phyloP scores from a whole-genome alignment of 805 yeast genomes.

The Geotrichum ghanense region DNA sequence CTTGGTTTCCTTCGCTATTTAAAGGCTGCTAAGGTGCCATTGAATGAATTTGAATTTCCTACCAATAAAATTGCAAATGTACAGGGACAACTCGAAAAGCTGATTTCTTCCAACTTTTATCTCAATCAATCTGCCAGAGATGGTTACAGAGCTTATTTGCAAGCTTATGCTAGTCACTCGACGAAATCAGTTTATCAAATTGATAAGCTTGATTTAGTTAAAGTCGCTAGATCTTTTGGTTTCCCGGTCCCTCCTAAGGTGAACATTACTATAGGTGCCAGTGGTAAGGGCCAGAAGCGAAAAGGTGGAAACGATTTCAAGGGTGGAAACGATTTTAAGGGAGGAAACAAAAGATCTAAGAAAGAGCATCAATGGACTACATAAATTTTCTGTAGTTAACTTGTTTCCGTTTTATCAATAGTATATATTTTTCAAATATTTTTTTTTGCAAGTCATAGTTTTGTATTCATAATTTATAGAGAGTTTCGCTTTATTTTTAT shows the following conservation, averaged over 20 bases:
- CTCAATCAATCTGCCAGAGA: conserved; percentile 91
- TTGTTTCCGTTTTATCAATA: no score
- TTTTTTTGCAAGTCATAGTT: no score
- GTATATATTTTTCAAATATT: no score
- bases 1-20: conserved; percentile 89
- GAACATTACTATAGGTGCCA: conserved; percentile 88
- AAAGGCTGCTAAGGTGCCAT: conserved; percentile 93
- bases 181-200: conserved; percentile 93
- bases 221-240: conserved; percentile 93
- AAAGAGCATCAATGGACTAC: conserved; percentile 1
- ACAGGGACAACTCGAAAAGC: conserved; percentile 83
- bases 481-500: no score
- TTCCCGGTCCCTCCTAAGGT: conserved; percentile 91
- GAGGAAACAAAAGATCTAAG: not conserved
- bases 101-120: conserved; percentile 86
- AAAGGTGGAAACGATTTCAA: conserved; percentile 20
- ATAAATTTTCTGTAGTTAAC: no score
- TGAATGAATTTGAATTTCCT: conserved; percentile 96
- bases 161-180: conserved; percentile 95
- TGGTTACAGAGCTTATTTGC: conserved; percentile 92
- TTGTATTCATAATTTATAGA: no score
- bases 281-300: conserved; percentile 53
- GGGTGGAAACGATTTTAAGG: conserved; percentile 4
- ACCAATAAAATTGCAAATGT: conserved; percentile 89
- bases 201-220: conserved; percentile 85